phyloP scores from a whole-genome alignment of 306 rosid species.

The Medicago truncatula region DNA sequence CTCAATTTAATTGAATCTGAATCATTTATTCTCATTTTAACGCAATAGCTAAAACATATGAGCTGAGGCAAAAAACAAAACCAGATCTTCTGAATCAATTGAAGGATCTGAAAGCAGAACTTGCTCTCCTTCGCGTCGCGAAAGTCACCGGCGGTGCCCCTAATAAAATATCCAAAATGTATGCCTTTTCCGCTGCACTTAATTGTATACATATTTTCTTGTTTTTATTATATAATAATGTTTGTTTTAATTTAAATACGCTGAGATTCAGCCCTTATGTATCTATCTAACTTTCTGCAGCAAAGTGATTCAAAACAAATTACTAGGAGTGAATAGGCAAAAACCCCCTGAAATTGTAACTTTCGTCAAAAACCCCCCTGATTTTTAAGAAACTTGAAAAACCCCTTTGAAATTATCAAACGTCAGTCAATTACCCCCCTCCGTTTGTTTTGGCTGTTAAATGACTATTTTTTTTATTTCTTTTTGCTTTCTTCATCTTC shows the following conservation, averaged over 20 bases:
- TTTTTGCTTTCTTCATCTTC: too few relatives aligned
- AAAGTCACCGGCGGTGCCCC: conserved; percentile 47
- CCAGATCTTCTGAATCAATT: conserved; percentile 44
- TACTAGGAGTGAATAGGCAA: too few relatives aligned
- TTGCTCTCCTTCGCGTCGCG: conserved; percentile 46
- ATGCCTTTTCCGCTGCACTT: neutral
- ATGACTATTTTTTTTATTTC: too few relatives aligned
- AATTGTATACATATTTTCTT: neutral
- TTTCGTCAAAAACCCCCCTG: too few relatives aligned
- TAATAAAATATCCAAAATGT: conserved; percentile 49
- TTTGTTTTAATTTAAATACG: neutral
- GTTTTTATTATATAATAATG: neutral
- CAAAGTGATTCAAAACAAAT: too few relatives aligned
- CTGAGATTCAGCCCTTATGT: too few relatives aligned
- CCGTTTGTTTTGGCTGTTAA: too few relatives aligned
- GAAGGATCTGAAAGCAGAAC: conserved; percentile 47
- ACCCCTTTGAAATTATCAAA: too few relatives aligned
- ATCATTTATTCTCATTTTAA: neutral
- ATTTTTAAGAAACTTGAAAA: too few relatives aligned
- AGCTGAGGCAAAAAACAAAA: conserved; percentile 42
- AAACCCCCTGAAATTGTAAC: too few relatives aligned
- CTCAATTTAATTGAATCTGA: neutral
- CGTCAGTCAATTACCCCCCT: too few relatives aligned
- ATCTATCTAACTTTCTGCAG: too few relatives aligned
- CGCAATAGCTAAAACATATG: conserved; percentile 34